Evolutionary conservation across 352 stramenopile genomes (phyloP).

Genomic region (Globisporangium viniferum): DNA sequence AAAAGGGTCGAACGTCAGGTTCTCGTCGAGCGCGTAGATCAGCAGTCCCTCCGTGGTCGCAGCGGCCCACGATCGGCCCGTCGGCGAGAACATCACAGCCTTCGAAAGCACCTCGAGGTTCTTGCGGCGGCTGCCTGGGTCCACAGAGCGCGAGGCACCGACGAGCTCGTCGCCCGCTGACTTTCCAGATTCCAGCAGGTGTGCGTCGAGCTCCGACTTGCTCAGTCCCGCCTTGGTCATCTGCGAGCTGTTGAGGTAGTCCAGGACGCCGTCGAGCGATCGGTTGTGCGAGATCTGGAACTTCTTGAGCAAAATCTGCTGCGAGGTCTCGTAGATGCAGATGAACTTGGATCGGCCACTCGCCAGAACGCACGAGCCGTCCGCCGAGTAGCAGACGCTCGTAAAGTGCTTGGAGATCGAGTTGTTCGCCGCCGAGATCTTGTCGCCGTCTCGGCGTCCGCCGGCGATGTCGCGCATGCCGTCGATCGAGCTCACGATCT

Average conservation of each 20-base stretch:
- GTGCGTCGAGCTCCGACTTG: slow-evolving; percentile 70
- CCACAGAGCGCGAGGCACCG: slow-evolving; percentile 87
- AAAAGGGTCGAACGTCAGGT: slow-evolving; percentile 98
- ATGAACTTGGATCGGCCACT: slow-evolving; percentile 98
- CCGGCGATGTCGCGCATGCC: slow-evolving; percentile 95
- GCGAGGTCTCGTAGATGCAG: slow-evolving; percentile 98
- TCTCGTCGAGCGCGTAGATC: slow-evolving; percentile 96
- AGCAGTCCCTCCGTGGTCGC: slow-evolving; percentile 97
- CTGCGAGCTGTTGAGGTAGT: slow-evolving; percentile 93
- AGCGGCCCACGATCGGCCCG: slow-evolving; percentile 94
- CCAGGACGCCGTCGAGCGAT: slow-evolving; percentile 94
- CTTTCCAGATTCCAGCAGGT: slow-evolving; percentile 32
- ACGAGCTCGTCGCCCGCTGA: slow-evolving; percentile 55
- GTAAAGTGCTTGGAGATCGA: slow-evolving; percentile 97
- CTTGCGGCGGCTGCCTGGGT: slow-evolving; percentile 87
- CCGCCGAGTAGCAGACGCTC: slow-evolving; percentile 98
- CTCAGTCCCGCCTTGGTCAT: slow-evolving; percentile 74
- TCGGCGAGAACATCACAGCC: slow-evolving; percentile 96
- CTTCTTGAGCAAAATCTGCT: slow-evolving; percentile 97
- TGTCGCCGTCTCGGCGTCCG: slow-evolving; percentile 83
- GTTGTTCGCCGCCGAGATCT: slow-evolving; percentile 86
- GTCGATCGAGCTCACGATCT: slow-evolving; percentile 95
- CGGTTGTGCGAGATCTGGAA: slow-evolving; percentile 99
- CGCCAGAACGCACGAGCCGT: slow-evolving; percentile 96
- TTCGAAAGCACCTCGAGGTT: slow-evolving; percentile 88